These are phyloP conservation scores for Artemisia argyi DNA, from an alignment of 129 eudicot species.

Conservation along the genomic window DNA sequence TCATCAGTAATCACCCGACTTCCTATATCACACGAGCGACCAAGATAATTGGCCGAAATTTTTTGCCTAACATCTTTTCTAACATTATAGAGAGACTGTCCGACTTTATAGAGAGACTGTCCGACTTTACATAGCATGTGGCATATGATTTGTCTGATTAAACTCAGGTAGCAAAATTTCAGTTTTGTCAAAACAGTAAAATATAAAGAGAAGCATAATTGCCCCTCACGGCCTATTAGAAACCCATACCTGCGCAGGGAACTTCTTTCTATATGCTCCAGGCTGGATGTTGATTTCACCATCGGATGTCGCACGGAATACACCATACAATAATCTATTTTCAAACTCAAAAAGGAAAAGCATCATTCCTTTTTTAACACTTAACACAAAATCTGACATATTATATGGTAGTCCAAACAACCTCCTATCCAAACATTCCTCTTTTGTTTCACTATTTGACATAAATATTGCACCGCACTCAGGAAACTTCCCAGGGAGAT, in stretches of 20 bases:
- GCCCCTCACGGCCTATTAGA: neutral
- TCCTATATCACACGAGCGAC: conserved; percentile 17
- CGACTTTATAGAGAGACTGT: neutral
- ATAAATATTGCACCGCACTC: conserved; percentile 79
- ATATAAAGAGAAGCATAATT: neutral
- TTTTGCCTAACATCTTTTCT: conserved; percentile 12
- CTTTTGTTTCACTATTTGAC: conserved; percentile 52
- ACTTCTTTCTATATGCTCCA: conserved; percentile 49
- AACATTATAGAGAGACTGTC: no score
- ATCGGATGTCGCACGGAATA: conserved; percentile 71
- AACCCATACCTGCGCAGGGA: conserved; percentile 80
- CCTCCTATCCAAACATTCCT: conserved; percentile 49
- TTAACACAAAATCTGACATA: conserved; percentile 57
- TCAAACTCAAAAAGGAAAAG: conserved; percentile 78
- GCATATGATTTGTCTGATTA: conserved; percentile 11
- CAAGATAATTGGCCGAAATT: conserved; percentile 10
- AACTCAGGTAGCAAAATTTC: no score
- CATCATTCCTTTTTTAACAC: conserved; percentile 77
- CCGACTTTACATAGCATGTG: conserved; percentile 3
- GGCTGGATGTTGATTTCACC: conserved; percentile 69
- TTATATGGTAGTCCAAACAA: conserved; percentile 68
- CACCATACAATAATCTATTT: conserved; percentile 63
- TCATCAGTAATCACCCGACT: conserved; percentile 19
- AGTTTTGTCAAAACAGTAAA: neutral
- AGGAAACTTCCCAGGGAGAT: conserved; percentile 44